Conservation (phyloP, 352 stramenopile genomes). For the Phytophthora foliorum region DNA sequence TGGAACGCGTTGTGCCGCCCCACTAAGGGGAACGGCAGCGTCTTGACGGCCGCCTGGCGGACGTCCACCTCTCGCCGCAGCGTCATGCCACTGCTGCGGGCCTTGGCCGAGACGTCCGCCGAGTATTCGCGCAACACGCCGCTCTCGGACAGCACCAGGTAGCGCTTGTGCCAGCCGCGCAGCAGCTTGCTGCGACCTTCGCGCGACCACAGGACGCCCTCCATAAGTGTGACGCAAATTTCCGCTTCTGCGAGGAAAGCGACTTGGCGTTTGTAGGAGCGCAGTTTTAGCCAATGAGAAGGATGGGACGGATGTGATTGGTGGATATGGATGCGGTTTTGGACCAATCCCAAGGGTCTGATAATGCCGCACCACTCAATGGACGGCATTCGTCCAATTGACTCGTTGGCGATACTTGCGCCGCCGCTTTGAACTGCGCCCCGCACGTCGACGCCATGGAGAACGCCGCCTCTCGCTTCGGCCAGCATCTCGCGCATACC, state of each 20-base stretch:
- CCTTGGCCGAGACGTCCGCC: conserved; percentile 19
- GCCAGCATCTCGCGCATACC: conserved; percentile 86
- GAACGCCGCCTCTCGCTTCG: conserved; percentile 85
- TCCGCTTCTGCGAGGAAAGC: too few relatives aligned
- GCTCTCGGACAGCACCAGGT: conserved; percentile 65
- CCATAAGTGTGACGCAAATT: conserved; percentile 42
- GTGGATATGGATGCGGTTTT: not conserved
- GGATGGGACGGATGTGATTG: conserved; percentile 13
- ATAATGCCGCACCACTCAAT: conserved; percentile 21
- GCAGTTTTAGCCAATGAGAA: conserved; percentile 23
- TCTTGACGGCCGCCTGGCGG: conserved; percentile 42
- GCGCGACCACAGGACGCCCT: conserved; percentile 68
- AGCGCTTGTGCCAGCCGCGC: conserved; percentile 75
- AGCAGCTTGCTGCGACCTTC: conserved; percentile 64
- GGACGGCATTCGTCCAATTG: conserved; percentile 26
- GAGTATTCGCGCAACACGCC: conserved; percentile 64
- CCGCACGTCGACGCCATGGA: conserved; percentile 50
- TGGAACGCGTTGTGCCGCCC: conserved; percentile 68
- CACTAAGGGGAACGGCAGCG: conserved; percentile 60
- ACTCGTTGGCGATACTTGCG: not conserved
- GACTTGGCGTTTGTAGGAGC: not conserved
- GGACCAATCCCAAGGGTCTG: conserved; percentile 30
- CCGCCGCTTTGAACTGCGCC: not conserved
- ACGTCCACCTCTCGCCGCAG: conserved; percentile 58
- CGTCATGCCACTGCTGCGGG: conserved; percentile 52